Percentiles rank a stretch among this genome's conserved stretches.
Conservation (phyloP, 1,284 basidiomycete species). For the Phlebopus sp. region DNA sequence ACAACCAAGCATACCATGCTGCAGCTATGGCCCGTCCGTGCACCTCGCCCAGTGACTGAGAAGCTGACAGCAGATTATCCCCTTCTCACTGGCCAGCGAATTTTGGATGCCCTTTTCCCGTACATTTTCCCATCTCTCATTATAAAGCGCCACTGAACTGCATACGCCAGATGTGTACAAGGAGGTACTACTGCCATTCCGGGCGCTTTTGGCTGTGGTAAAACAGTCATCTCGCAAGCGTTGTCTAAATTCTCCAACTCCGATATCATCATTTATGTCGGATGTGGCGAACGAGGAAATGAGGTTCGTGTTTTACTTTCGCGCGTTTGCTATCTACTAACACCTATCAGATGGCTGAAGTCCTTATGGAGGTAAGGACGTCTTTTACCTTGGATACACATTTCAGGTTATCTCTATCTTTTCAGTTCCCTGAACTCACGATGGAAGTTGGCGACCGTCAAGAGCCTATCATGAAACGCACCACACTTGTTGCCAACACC, state of each 20-base stretch:
- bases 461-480: conserved; percentile 99
- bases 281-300: conserved; percentile 92
- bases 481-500: conserved; percentile 97
- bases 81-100: conserved; percentile 94
- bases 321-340: conserved; percentile 6
- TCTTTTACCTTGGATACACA: not conserved
- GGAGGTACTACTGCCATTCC: conserved; percentile 99
- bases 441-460: conserved; percentile 90
- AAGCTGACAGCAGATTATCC: conserved; percentile 94
- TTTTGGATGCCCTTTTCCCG: conserved; percentile 97
- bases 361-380: conserved; percentile 79
- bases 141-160: not conserved
- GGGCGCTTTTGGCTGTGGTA: conserved; percentile 97
- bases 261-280: conserved; percentile 99
- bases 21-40: conserved; percentile 99
- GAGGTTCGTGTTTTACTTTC: conserved; percentile 49
- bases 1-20: conserved; percentile 93
- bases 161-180: conserved; percentile 79
- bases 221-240: conserved; percentile 96
- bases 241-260: conserved; percentile 99
- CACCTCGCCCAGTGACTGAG: conserved; percentile 91
- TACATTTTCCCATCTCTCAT: conserved; percentile 36
- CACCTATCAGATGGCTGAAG: conserved; percentile 88
- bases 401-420: conserved; percentile 8
- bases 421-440: conserved; percentile 90